These are phyloP conservation scores for Verticillium albo-atrum DNA, from an alignment of 2,329 filamentous ascomycete species.

Conservation along the genomic window DNA sequence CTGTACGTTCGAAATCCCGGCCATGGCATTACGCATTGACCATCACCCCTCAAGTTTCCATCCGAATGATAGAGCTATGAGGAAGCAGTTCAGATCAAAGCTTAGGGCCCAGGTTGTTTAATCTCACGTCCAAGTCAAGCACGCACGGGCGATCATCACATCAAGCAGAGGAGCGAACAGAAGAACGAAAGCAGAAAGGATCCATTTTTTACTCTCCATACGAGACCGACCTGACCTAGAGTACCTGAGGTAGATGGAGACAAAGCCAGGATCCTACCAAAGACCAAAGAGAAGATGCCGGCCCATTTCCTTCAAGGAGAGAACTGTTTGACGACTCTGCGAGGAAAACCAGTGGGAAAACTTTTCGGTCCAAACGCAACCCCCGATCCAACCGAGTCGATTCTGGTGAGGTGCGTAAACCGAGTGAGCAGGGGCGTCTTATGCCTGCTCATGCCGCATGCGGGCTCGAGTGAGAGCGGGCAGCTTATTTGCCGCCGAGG, in stretches of 20 bases:
- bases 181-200: background rate
- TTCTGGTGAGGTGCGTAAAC: background rate
- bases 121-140: too few relatives aligned
- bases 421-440: background rate
- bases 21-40: too few relatives aligned
- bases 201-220: conserved; percentile 5
- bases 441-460: conserved; percentile 8
- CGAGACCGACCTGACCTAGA: conserved; percentile 3
- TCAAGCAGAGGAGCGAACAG: background rate
- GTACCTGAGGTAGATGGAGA: conserved; percentile 3
- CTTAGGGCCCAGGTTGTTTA: background rate
- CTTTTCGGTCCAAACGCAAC: conserved; percentile 2
- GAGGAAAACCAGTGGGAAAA: conserved; percentile 1
- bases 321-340: conserved; percentile 1
- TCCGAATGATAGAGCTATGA: background rate
- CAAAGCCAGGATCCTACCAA: conserved; percentile 1
- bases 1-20: too few relatives aligned
- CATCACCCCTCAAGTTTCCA: too few relatives aligned
- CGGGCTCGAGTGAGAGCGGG: conserved; percentile 5
- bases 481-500: conserved; percentile 48
- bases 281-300: conserved; percentile 1
- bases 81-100: background rate
- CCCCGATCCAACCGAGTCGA: background rate
- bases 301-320: conserved; percentile 2
- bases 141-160: background rate